Evolutionary conservation across 2,329 filamentous ascomycete species (phyloP), one percentile per base, ranked within the genome.

Genomic region (Fusarium denticulatum): DNA sequence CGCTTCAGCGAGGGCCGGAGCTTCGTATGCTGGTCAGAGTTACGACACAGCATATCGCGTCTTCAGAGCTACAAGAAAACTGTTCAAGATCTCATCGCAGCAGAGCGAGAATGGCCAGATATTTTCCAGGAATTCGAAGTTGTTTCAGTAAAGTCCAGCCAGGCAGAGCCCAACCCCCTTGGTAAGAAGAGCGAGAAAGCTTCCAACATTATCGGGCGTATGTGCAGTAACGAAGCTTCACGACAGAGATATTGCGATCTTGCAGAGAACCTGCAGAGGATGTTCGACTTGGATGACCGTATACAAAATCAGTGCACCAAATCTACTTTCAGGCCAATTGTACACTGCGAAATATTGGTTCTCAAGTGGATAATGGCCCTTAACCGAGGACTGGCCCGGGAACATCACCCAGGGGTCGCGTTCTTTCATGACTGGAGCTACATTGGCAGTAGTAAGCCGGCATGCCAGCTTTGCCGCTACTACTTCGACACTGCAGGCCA

Each of bases 371-470:
- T 79, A 18, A 53, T 77, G 22, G 39, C 57, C 14, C 50, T 40
- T 20, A 64, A 67, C 42, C 6, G 80, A 3, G 47, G 43, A 14
- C 10, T 15, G 7, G 6, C 13, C 16, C 24, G 1, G 18, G 5
- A 18, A 9, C 56, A 49, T 61, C 56, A 56, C 2, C 43, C 46
- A 11, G 34, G 14, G 0, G 32, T 67, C 1, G 40, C 40, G 1
- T 85, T 83, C 75, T 85, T 82, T 63, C 45, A 66, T 0, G 65
- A 73, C 14, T 79, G 76, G 64, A 75, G 69, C 20, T 85, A 84
- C 60, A 82, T 85, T n/a, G 83, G 83, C 1, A 77, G 75, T 34
- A 84, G 82, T 73, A 85, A 85, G 69, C 83, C 83, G 0, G 81
- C 82, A 0, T 85, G 84, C 39, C 77, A 79, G 1, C 77, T 85